Evolutionary conservation across 768 basidiomycete genomes (phyloP), one percentile per base, ranked within the genome.

Genomic region (Rhodotorula babjevae): DNA sequence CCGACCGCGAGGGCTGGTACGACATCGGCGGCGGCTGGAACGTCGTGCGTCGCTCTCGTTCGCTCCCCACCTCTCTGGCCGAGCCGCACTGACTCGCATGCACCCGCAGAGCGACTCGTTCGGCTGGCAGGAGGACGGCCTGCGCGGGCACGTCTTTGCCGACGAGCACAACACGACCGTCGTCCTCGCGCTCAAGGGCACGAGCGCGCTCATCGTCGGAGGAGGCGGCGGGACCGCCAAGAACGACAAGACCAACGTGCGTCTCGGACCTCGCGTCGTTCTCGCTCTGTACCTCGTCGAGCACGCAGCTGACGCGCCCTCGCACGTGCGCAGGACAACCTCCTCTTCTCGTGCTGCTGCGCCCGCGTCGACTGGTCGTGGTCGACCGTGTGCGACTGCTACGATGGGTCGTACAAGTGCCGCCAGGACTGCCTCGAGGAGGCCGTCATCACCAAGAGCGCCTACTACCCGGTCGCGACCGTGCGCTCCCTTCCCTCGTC

Each of bases 291-390:
- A 21, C 19, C 16, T 16, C 50, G 23, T 16, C 18, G 18, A 1
- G 3, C 4, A 23, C 49, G 23, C 9, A 23, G 19, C 49, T 21
- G 49, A 11, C 50, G 4, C 50, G 15, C 53, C 7, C 29, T 29
- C 47, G 44, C 29, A n/a, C 53, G 14, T 46, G 12, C 36, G 14
- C 68, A 82, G 81, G 94, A 97, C 78, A 98, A 95, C 79, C 82
- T 94, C n/a, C 82, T 98, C 47, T 95, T 95, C 83, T 83, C 92
- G 9, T 98, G 95, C 81, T 98, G 95, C 81, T 98, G 95, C 78
- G 94, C 93, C 4, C 85, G 90, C 14, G 91, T 97, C n/a, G 92
- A 90, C 47, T 91, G 92, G 65, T 91, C 91, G 0, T 98, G 95
- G 95, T 87, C 86, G 29, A 85, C 95, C 0, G 95, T 96, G 1